Base-by-base conservation (phyloP, 2,329 filamentous ascomycete species). In the Monilinia vaccinii-corymbosi region DNA sequence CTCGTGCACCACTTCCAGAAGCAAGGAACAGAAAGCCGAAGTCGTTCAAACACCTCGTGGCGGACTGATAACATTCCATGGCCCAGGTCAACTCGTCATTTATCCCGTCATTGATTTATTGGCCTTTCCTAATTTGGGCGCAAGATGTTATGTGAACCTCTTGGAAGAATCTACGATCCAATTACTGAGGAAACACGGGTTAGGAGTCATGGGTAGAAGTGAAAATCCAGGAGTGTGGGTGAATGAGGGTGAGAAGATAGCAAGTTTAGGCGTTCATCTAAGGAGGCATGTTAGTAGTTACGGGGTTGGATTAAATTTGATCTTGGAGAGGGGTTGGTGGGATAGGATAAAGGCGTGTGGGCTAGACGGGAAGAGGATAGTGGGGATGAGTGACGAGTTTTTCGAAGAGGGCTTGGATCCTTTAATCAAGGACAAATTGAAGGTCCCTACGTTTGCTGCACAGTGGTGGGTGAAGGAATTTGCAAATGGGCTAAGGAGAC, bases 11-110 rank as follows among this genome's bases (percentile, higher is more conserved):
- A 23, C 8, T 28, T 34, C 25, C 21, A 2, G 8, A 28, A 34
- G 40, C 4, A 18, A 44, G 5, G 25, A 32, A 10, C 51, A 55
- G 11, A 44, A 3, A 25, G 66, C 70, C 4, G 61, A 67, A 2
- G 55, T 71, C 60, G 72, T 77, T 4, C 72, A 73, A 10, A 71
- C 76, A 14, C 72, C 74, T n/a, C 85, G 94, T 58, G 94, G 94
- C 63, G 94, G 94, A 0, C 85, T 96, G 65, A 92, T 90, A 0
- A 97, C 94, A 3, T 97, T 96, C 76, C 94, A 99, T 72, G 94
- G 93, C 0, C 94, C 93, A 0, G 93, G 93, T 0, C 94, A 99
- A 73, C 76, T 96, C 52, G 89, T 97, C 40, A 84, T 92, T n/a
- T 99, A 96, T 78, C 91, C 93, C 3, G 83, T 97, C 55, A 73